A percentile compares a stretch with the other conserved stretches of the same genome.
Evolutionary conservation across 2,329 filamentous ascomycete species (phyloP).

Genomic region (Colletotrichum plurivorum): DNA sequence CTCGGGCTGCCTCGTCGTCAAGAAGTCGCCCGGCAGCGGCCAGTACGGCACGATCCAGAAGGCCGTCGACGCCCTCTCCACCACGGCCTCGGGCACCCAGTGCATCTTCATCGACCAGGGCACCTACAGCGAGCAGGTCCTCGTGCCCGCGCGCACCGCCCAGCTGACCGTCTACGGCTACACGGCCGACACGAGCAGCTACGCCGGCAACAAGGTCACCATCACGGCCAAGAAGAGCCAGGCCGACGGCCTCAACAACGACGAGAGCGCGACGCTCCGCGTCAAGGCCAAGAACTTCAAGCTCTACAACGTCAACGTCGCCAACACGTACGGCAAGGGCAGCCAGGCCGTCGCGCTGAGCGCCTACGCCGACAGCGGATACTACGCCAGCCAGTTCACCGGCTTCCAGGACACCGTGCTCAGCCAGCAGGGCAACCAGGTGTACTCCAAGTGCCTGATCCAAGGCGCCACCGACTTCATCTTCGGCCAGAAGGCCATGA

Average conservation of each 20-base stretch:
- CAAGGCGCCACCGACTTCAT: constrained; percentile 66
- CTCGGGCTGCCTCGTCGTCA: constrained; percentile 49
- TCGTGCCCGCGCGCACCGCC: constrained; percentile 62
- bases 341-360: constrained; percentile 61
- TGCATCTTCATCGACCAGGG: constrained; percentile 78
- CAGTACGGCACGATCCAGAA: constrained; percentile 55
- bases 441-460: constrained; percentile 61
- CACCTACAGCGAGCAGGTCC: constrained; percentile 73
- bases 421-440: constrained; percentile 60
- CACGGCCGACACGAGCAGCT: constrained; percentile 66
- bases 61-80: constrained; percentile 72
- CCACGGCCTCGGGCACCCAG: constrained; percentile 61
- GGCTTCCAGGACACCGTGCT: constrained; percentile 67
- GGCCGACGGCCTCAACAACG: constrained; percentile 64
- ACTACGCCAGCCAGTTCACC: constrained; percentile 61
- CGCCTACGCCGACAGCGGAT: constrained; percentile 60
- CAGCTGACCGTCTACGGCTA: constrained; percentile 70
- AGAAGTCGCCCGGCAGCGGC: constrained; percentile 42
- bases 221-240: constrained; percentile 69
- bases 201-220: constrained; percentile 71
- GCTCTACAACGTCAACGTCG: constrained; percentile 72
- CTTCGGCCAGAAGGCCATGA: constrained; percentile 58
- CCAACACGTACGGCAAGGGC: constrained; percentile 64
- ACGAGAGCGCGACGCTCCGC: constrained; percentile 65
- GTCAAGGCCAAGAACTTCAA: constrained; percentile 65